Evolutionary conservation across 2,329 filamentous ascomycete species (phyloP).

Genomic region (Colletotrichum salicis): DNA sequence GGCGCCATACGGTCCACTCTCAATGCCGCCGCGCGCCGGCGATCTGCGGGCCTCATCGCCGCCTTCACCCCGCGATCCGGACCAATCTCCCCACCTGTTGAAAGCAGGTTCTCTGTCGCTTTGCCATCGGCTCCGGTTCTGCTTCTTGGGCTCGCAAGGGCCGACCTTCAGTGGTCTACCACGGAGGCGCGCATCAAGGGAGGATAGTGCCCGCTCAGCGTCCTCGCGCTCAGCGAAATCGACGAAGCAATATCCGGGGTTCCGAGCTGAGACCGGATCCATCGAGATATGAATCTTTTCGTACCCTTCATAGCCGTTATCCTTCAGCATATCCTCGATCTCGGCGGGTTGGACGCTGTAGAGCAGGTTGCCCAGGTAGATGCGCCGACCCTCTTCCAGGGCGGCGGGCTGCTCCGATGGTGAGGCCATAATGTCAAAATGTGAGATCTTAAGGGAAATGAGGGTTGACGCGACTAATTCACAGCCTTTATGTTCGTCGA

Average conservation of each 20-base stretch:
- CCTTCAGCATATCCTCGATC: constrained; percentile 67
- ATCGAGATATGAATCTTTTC: constrained; percentile 75
- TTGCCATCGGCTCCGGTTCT: constrained; percentile 35
- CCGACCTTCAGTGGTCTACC: constrained; percentile 72
- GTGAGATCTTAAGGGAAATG: too few species aligned
- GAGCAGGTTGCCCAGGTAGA: constrained; percentile 73
- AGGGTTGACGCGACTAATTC: not conserved
- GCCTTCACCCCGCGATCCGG: constrained; percentile 34
- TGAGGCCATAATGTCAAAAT: not conserved
- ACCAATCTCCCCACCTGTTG: constrained; percentile 59
- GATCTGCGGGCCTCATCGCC: constrained; percentile 13
- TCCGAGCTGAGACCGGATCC: constrained; percentile 74
- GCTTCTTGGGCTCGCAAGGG: constrained; percentile 68
- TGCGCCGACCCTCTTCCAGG: constrained; percentile 51
- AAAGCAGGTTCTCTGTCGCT: constrained; percentile 42
- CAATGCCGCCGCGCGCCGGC: constrained; percentile 9
- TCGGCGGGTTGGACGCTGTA: constrained; percentile 65
- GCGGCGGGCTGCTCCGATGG: constrained; percentile 13
- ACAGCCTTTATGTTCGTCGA: not conserved
- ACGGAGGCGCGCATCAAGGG: constrained; percentile 64
- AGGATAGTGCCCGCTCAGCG: constrained; percentile 67
- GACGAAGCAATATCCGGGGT: constrained; percentile 81
- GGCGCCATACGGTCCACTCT: constrained; percentile 42
- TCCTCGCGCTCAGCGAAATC: constrained; percentile 69
- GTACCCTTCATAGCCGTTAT: constrained; percentile 49